phyloP scores from a whole-genome alignment of 2,329 filamentous ascomycete genomes.

The Aspergillus aculeatinus region DNA sequence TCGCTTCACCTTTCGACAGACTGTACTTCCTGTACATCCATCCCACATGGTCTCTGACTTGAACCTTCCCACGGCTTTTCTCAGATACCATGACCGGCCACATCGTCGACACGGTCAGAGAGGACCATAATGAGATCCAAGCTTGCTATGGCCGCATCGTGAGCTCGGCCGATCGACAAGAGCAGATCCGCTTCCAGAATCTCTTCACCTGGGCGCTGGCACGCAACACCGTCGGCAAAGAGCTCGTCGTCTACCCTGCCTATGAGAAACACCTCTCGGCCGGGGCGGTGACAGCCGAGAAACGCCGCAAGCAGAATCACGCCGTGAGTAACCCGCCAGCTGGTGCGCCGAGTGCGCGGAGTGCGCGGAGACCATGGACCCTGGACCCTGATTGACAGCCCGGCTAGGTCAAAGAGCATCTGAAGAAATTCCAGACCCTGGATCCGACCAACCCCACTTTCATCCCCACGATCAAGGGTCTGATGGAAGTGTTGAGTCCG shows the following conservation, averaged over 20 bases:
- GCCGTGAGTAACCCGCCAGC: constrained; percentile 1
- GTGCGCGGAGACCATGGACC: too few species aligned
- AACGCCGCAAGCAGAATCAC: constrained; percentile 49
- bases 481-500: constrained; percentile 44
- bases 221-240: constrained; percentile 51
- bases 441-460: constrained; percentile 41
- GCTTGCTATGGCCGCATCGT: constrained; percentile 44
- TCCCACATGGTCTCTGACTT: too few species aligned
- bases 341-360: too few species aligned
- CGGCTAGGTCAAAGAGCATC: constrained; percentile 49
- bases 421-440: constrained; percentile 51
- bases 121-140: constrained; percentile 42
- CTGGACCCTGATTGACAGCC: not conserved
- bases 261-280: constrained; percentile 50
- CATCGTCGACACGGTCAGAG: constrained; percentile 37
- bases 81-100: constrained; percentile 8
- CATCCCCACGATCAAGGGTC: constrained; percentile 38
- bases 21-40: too few species aligned
- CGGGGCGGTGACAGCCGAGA: constrained; percentile 46
- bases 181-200: constrained; percentile 48
- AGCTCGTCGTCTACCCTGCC: constrained; percentile 54
- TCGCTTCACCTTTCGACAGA: too few species aligned
- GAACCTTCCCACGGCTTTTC: too few species aligned
- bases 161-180: constrained; percentile 38
- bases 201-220: constrained; percentile 53